These are phyloP conservation scores for Eucalyptus marginata DNA, from an alignment of 345 rosid species.

Conservation along the genomic window DNA sequence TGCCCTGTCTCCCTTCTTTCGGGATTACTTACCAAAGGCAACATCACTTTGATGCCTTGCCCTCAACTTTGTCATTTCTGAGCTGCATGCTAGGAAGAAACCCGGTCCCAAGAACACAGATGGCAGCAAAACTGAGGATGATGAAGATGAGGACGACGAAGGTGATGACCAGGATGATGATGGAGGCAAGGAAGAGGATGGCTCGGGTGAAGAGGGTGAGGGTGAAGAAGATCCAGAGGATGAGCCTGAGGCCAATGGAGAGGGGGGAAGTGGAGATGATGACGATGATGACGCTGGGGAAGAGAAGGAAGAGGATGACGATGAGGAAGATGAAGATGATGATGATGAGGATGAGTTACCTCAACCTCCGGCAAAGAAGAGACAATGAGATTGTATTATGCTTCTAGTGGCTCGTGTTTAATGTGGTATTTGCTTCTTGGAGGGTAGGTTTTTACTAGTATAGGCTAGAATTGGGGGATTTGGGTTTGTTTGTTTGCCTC, in stretches of 20 bases:
- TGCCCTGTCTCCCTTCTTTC: not conserved
- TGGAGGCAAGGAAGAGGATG: constrained; percentile 28
- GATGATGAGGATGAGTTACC: constrained; percentile 33
- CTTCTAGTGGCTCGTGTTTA: not conserved
- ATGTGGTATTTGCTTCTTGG: not conserved
- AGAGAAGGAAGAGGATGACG: not conserved
- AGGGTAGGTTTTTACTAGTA: not conserved
- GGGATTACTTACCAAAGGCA: not conserved
- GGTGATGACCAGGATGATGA: constrained; percentile 32
- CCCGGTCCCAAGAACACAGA: constrained; percentile 22
- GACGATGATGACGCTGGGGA: constrained; percentile 9
- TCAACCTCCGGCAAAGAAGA: constrained; percentile 46
- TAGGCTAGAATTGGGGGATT: not conserved
- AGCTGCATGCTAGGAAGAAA: constrained; percentile 16
- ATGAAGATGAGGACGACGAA: constrained; percentile 21
- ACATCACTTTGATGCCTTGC: not conserved
- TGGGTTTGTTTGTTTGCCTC: not conserved
- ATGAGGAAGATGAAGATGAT: constrained; percentile 22
- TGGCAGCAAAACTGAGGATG: constrained; percentile 37
- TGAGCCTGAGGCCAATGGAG: constrained; percentile 27
- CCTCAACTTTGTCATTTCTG: constrained; percentile 28
- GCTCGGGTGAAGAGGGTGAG: constrained; percentile 13
- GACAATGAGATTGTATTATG: constrained; percentile 19
- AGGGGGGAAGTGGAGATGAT: constrained; percentile 20
- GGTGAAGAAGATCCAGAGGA: constrained; percentile 31